A percentile compares a stretch with the other conserved stretches of the same genome.
Evolutionary conservation across 495 filamentous ascomycete species (phyloP).

Genomic region (Articulospora tetracladia): DNA sequence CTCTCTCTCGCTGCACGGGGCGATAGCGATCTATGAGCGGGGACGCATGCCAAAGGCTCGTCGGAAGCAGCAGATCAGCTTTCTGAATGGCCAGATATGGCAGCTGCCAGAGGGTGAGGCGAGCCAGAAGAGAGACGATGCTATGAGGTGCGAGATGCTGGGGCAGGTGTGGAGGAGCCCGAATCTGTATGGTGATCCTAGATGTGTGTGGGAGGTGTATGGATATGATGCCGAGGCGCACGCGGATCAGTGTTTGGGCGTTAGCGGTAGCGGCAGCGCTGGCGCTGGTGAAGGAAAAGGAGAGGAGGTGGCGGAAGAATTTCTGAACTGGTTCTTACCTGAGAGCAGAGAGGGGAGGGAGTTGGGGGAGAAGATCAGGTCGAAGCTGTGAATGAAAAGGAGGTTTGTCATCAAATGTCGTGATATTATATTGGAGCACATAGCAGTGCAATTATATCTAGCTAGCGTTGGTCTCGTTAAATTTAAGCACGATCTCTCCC

Average conservation of each 20-base stretch:
- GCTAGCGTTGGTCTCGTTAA: too few species aligned
- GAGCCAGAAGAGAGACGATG: conserved; percentile 36
- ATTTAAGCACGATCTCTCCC: too few species aligned
- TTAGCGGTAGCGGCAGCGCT: conserved; percentile 16
- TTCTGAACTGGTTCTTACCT: conserved; percentile 30
- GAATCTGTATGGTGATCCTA: conserved; percentile 44
- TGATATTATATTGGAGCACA: too few species aligned
- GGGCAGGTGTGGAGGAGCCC: conserved; percentile 30
- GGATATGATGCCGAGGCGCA: conserved; percentile 40
- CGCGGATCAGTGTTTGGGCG: conserved; percentile 1
- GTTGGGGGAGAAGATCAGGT: conserved; percentile 2
- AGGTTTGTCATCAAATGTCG: background rate
- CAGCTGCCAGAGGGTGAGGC: conserved; percentile 42
- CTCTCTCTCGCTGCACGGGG: background rate
- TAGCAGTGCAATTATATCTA: too few species aligned
- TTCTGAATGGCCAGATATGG: conserved; percentile 35
- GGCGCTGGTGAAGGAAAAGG: conserved; percentile 27
- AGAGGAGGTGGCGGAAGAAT: conserved; percentile 23
- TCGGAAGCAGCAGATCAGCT: conserved; percentile 27
- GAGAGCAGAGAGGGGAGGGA: conserved; percentile 11
- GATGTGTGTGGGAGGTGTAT: conserved; percentile 38
- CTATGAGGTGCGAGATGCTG: conserved; percentile 34
- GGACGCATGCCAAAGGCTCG: conserved; percentile 16
- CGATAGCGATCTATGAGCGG: conserved; percentile 25
- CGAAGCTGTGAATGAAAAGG: conserved; percentile 2